Evolutionary conservation across 129 eudicot genomes (phyloP), one percentile per base, ranked within the genome.

Genomic region (Artemisia annua): DNA sequence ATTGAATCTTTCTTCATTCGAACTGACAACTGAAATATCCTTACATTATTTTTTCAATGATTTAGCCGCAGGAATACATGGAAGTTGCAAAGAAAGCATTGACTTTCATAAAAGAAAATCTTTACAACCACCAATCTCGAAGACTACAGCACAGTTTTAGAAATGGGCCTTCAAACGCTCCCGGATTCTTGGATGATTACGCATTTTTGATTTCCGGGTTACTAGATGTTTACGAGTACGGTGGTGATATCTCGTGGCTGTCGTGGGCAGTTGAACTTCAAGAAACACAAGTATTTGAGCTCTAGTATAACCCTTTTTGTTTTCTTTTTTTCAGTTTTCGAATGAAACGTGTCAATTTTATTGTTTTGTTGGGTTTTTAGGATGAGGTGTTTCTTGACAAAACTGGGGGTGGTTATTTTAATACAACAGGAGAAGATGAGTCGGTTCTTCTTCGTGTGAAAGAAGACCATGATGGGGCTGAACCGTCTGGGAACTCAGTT

Each of bases 161-260:
- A 46, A 85, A 89, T 11, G 96, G 96, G 19, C 96, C 98, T 22
- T 85, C 98, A 15, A 92, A 92, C 75, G 98, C 98, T 10, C 96
- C 98, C 6, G 98, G 96, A 14, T 92, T 92, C 80, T 78, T 92
- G 66, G 98, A 92, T 79, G 98, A 92, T 80, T 89, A 89, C 55
- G 96, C 98, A 2, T 92, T 92, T 66, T 80, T 92, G 57, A 89
- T 92, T 54, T 84, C 95, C 5, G 92, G 92, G 67, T 81, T 92
- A 49, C 76, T 92, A 64, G 98, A 92, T 76, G 75, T 92, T 65
- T 92, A 87, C 19, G 98, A 92, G 67, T 85, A 61, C 50, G 98
- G 98, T 17, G 91, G 96, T 65, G 85, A 86, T 56, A 72, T 79
- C 30, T 73, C 78, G 15, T 92, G 96, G 96, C 83, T 92, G 16